Conservation (phyloP, 192 early-diverging fungal genomes). For the Phycomyces nitens region DNA sequence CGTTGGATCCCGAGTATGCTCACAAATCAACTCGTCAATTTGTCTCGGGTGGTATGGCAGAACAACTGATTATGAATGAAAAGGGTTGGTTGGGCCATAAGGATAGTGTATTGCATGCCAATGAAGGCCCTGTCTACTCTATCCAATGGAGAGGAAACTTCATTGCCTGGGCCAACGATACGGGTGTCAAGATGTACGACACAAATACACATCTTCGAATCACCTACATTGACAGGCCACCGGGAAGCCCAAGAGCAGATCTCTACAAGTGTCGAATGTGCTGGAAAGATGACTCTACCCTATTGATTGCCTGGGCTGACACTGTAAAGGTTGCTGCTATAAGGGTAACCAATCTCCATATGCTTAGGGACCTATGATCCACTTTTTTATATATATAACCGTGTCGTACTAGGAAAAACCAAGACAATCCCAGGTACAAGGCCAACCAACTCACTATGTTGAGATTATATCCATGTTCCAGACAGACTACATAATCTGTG, state of each 20-base stretch:
- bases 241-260: conserved; percentile 72
- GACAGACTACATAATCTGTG: conserved; percentile 80
- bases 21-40: conserved; percentile 72
- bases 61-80: conserved; percentile 80
- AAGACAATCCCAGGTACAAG: conserved; percentile 31
- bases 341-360: conserved; percentile 40
- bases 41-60: conserved; percentile 88
- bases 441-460: conserved; percentile 52
- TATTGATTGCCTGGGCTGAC: conserved; percentile 95
- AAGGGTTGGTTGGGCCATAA: conserved; percentile 91
- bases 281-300: conserved; percentile 75
- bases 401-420: conserved; percentile 26
- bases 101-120: conserved; percentile 78
- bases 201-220: conserved; percentile 65
- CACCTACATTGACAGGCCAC: conserved; percentile 78
- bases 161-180: conserved; percentile 95
- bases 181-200: conserved; percentile 86
- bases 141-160: conserved; percentile 80
- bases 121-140: conserved; percentile 85
- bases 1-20: conserved; percentile 86
- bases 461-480: conserved; percentile 65
- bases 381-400: background rate
- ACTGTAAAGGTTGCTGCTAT: conserved; percentile 82
- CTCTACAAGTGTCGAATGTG: conserved; percentile 80
- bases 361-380: too few relatives aligned